Evolutionary conservation across 2,329 filamentous ascomycete genomes (phyloP).

Genomic region (Erysiphe neolycopersici): DNA sequence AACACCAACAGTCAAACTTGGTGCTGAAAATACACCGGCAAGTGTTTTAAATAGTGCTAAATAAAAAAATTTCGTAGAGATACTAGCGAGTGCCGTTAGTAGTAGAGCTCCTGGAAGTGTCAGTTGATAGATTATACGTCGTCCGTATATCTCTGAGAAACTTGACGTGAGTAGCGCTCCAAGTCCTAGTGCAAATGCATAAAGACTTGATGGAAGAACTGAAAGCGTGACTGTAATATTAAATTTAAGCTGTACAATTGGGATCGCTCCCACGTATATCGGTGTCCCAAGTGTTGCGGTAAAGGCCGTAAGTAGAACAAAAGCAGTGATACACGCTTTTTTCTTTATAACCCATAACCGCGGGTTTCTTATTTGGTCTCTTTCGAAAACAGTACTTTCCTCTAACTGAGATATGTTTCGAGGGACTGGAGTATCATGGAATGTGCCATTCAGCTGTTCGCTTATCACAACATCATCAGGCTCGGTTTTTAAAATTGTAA

Average conservation of each 20-base stretch:
- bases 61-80: constrained; percentile 1
- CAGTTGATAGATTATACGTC: constrained; percentile 2
- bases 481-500: too few species aligned
- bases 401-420: too few species aligned
- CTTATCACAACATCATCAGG: too few species aligned
- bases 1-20: constrained; percentile 2
- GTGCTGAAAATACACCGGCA: constrained; percentile 2
- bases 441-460: too few species aligned
- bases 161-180: constrained; percentile 1
- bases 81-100: constrained; percentile 1
- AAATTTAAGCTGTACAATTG: constrained; percentile 1
- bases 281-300: constrained; percentile 2
- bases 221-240: constrained; percentile 1
- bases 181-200: constrained; percentile 1
- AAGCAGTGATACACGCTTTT: not conserved
- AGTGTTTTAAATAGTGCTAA: not conserved
- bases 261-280: constrained; percentile 2
- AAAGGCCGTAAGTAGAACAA: constrained; percentile 1
- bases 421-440: too few species aligned
- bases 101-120: constrained; percentile 1
- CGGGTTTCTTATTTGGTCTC: not conserved
- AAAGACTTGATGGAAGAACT: constrained; percentile 1
- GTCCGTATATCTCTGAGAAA: constrained; percentile 2
- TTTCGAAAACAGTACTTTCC: not conserved
- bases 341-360: constrained; percentile 1